Base-by-base conservation (phyloP, 1,139 yeast genomes). In the Debaryomyces sp. region DNA sequence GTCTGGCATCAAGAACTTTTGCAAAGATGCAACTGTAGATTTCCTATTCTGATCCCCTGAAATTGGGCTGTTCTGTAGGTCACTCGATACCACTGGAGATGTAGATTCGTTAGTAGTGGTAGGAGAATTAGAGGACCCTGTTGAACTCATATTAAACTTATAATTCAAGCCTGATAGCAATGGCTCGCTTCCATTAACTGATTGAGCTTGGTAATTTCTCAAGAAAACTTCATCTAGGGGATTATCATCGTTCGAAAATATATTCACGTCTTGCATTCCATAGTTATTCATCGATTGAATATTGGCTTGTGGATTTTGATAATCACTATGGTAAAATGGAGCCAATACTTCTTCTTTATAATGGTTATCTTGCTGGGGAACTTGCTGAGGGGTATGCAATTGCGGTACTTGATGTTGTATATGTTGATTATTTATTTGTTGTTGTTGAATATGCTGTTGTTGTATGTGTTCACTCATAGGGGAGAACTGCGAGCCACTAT, bases 221-320 rank as follows among this genome's bases (percentile, higher is more conserved):
- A 60, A 49, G 36, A 74, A 63, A 2, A 70, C 59, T 26, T 73
- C 78, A 43, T 74, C 80, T 27, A 75, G 60, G 0, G 79, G 80
- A 50, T 75, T 75, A 39, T 65, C 66, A 29, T 62, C 70, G 47
- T 64, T 71, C 52, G 63, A 69, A 50, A 74, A 75, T 13, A 73
- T 65, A 52, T 70, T 71, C 27, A 64, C 61, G 44, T 73, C 75
- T 33, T 64, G 70, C 10, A 65, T 54, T 6, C 64, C 66, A 30
- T 41, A 41, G 32, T 22, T 32, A 45, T 52, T 54, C 48, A 44
- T 44, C 36, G 41, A 36, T 40, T 43, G 46, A 26, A 43, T 45
- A n/a, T 30, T 30, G n/a, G 21, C 3, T 22, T 18, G 38, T 21
- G 22, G 21, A 21, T 21, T 21, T 12, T 18, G 26, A 7, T 10